A percentile compares a stretch with the other conserved stretches of the same genome.
phyloP scores from a whole-genome alignment of 2,329 filamentous ascomycete genomes.

The Pseudomassariella vexata region DNA sequence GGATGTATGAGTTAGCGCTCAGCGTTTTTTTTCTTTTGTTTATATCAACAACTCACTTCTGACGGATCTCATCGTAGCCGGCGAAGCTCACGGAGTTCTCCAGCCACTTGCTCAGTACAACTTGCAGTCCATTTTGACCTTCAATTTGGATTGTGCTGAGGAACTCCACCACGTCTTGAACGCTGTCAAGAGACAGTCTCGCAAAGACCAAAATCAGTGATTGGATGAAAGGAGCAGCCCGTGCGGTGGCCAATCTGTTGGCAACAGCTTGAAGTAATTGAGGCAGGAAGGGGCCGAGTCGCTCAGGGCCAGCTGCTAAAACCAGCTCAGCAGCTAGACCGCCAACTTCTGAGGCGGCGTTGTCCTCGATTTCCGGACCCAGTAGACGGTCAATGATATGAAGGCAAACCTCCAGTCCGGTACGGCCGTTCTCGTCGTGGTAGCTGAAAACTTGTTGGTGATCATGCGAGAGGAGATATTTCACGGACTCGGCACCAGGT shows the following conservation, averaged over 20 bases:
- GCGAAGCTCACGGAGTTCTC: constrained; percentile 96
- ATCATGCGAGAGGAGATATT: constrained; percentile 86
- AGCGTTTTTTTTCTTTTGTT: too few species aligned
- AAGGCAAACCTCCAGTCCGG: constrained; percentile 81
- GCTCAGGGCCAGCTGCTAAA: constrained; percentile 88
- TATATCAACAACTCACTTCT: constrained; percentile 63
- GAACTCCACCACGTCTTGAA: constrained; percentile 88
- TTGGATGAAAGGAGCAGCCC: constrained; percentile 87
- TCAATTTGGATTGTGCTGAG: constrained; percentile 77
- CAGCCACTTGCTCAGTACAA: constrained; percentile 91
- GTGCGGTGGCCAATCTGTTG: constrained; percentile 72
- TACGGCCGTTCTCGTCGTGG: constrained; percentile 73
- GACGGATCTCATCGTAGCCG: constrained; percentile 95
- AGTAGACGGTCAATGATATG: constrained; percentile 90
- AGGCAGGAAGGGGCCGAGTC: constrained; percentile 82
- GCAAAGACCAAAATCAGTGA: constrained; percentile 94
- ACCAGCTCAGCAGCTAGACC: constrained; percentile 91
- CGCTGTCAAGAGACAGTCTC: constrained; percentile 76
- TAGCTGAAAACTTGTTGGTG: constrained; percentile 84
- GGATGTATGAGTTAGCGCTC: constrained; percentile 24
- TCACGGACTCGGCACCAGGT: constrained; percentile 78
- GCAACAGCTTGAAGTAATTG: constrained; percentile 88
- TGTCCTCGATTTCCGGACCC: constrained; percentile 78
- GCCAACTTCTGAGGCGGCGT: constrained; percentile 92
- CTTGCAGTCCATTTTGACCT: constrained; percentile 74